Conservation (phyloP, 441 rosid species). For the Pelargonium myrrhifolium region DNA sequence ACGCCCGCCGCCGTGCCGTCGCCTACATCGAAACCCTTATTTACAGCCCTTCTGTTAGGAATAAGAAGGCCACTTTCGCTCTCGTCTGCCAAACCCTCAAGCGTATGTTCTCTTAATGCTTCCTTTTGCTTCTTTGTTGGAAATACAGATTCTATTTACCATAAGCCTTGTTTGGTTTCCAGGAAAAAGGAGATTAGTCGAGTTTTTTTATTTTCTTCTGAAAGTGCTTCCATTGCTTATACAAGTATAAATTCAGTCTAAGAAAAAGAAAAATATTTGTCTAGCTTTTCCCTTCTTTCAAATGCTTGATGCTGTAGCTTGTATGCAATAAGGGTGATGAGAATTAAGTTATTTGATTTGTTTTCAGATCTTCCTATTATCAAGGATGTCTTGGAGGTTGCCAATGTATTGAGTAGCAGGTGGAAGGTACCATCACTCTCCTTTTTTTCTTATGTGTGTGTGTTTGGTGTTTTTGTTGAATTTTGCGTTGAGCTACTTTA, state of each 20-base stretch:
- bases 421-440: constrained; percentile 53
- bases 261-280: too few species aligned
- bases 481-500: not conserved
- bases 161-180: not conserved
- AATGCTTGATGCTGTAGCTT: not conserved
- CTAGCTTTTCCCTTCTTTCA: not conserved
- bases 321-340: not conserved
- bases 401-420: constrained; percentile 48
- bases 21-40: constrained; percentile 78
- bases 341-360: constrained; percentile 3
- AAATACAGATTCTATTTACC: not conserved
- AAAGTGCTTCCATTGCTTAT: too few species aligned
- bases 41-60: constrained; percentile 60
- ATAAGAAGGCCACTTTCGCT: constrained; percentile 82
- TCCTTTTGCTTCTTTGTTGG: too few species aligned
- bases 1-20: constrained; percentile 63
- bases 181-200: too few species aligned
- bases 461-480: not conserved
- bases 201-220: too few species aligned
- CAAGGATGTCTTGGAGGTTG: constrained; percentile 57
- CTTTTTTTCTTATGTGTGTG: not conserved
- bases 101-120: constrained; percentile 28
- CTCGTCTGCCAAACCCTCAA: constrained; percentile 88
- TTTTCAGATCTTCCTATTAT: constrained; percentile 58
- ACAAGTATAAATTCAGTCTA: not conserved